Evolutionary conservation across 345 rosid genomes (phyloP).

Genomic region (Brassica cretica): DNA sequence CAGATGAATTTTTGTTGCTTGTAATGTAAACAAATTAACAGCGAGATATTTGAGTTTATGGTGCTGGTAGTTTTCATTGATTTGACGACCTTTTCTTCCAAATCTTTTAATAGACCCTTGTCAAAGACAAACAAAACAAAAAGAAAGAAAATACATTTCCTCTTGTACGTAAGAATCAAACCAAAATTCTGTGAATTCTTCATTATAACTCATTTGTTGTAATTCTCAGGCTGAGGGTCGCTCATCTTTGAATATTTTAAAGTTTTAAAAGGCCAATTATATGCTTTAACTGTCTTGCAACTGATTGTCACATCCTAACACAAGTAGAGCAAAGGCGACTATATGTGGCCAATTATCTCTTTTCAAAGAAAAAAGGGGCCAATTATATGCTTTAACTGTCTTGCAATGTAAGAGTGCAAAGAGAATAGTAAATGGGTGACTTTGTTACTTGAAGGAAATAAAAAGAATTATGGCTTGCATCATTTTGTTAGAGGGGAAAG

Average conservation of each 20-base stretch:
- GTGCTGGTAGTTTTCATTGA: background rate
- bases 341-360: background rate
- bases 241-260: background rate
- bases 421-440: background rate
- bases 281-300: too few relatives aligned
- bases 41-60: background rate
- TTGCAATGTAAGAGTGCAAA: background rate
- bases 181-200: too few relatives aligned
- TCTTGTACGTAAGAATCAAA: background rate
- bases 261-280: too few relatives aligned
- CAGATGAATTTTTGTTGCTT: background rate
- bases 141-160: background rate
- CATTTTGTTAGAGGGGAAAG: background rate
- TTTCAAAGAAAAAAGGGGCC: too few relatives aligned
- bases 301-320: too few relatives aligned
- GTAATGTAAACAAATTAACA: background rate
- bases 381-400: background rate
- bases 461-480: too few relatives aligned
- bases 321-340: too few relatives aligned
- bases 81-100: conserved; percentile 28
- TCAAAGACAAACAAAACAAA: background rate
- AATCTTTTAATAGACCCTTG: background rate
- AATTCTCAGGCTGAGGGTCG: background rate
- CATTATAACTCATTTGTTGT: background rate
- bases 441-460: background rate